Evolutionary conservation across 345 rosid genomes (phyloP), one percentile per base, ranked within the genome.

Genomic region (Euphorbia pulcherrima): DNA sequence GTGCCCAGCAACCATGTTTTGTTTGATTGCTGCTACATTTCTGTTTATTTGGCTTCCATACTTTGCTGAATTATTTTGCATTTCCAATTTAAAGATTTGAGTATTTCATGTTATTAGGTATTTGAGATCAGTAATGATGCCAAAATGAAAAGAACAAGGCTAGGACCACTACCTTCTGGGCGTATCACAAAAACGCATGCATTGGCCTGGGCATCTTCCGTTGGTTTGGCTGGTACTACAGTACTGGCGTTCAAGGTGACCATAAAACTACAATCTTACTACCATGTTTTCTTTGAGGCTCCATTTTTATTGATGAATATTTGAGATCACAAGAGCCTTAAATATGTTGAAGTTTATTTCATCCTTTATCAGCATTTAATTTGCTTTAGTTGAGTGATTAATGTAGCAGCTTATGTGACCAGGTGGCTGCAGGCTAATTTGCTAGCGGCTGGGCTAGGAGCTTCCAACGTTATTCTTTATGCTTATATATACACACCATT

Each of bases 381-480:
- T 21, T 62, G 53, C 29, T 72, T 44, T 10, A 58, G 50, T 17
- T 58, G 18, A 68, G 75, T 41, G 46, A 72, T 75, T 88, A 60
- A 85, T 78, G 56, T 69, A 70, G 74, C 23, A 58, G 33, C 71
- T 77, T 80, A 58, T 23, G 60, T 74, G 85, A 74, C 89, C 83
- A 88, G 99, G 85, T 79, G 79, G 59, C 87, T 83, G 88, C 93
- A 94, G 99, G 82, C 92, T 80, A 94, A 89, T 89, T 79, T 85
- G 89, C 71, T 87, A 84, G 94, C 97, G 47, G 87, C 96, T 51
- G 95, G 92, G 56, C 92, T 88, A 68, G 75, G 51, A 23, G 75
- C 68, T 52, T 62, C 74, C 53, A 70, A 70, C 56, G 68, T 71
- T 16, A 41, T 71, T 40, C 74, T 71, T 9, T 71, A 71, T 41